phyloP scores from a whole-genome alignment of 371 early-diverging fungal genomes.

The Synchytrium microbalum region DNA sequence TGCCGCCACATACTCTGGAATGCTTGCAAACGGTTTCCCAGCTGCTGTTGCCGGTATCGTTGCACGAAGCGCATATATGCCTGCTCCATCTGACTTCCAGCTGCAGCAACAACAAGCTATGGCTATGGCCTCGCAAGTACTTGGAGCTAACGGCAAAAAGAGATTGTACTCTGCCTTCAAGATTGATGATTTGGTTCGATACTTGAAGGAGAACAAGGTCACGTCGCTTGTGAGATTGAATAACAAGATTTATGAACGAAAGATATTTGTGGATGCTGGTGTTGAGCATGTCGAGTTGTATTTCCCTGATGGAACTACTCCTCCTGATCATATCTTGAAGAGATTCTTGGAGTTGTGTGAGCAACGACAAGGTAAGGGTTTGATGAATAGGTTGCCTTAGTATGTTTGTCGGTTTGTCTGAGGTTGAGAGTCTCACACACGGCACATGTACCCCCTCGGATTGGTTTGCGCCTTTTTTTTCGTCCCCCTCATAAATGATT shows the following conservation, averaged over 20 bases:
- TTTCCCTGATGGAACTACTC: slow-evolving; percentile 58
- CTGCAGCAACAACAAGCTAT: too few species aligned
- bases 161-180: slow-evolving; percentile 29
- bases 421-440: too few species aligned
- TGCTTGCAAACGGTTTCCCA: background rate
- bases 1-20: background rate
- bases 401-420: background rate
- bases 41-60: background rate
- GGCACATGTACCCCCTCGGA: too few species aligned
- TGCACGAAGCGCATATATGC: too few species aligned
- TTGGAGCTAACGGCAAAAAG: background rate
- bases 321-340: slow-evolving; percentile 46
- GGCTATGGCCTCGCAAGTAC: background rate
- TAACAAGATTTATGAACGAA: slow-evolving; percentile 48
- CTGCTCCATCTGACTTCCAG: background rate
- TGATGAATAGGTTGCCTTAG: background rate
- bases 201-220: slow-evolving; percentile 28
- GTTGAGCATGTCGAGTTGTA: slow-evolving; percentile 52
- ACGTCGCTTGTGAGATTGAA: slow-evolving; percentile 49
- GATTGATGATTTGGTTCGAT: slow-evolving; percentile 31
- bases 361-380: slow-evolving; percentile 24
- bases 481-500: background rate
- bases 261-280: slow-evolving; percentile 39
- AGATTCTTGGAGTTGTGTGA: slow-evolving; percentile 50
- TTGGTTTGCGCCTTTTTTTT: background rate